Conservation (phyloP, 2,329 filamentous ascomycete species). For the Trichoderma guizhouense region DNA sequence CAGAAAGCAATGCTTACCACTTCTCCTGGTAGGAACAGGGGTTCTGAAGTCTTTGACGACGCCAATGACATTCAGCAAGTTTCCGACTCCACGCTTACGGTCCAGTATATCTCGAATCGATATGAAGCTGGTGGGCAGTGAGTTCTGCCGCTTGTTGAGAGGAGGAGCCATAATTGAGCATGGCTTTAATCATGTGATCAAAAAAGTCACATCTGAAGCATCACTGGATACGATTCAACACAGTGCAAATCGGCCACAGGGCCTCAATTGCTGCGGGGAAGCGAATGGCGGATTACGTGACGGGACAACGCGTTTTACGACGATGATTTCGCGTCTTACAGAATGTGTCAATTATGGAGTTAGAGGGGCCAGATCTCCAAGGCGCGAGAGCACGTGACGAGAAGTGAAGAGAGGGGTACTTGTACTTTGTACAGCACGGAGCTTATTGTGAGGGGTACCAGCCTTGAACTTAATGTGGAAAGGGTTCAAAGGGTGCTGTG, state of each 20-base stretch:
- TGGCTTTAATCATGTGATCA: conserved; percentile 4
- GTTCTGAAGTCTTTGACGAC: conserved; percentile 63
- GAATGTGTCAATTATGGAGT: background rate
- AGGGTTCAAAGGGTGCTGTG: background rate
- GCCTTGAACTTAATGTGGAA: background rate
- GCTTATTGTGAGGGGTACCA: background rate
- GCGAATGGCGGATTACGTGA: background rate
- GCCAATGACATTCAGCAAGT: conserved; percentile 61
- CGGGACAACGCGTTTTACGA: conserved; percentile 5
- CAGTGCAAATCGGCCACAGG: background rate
- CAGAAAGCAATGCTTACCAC: conserved; percentile 39
- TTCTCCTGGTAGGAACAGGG: conserved; percentile 48
- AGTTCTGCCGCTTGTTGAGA: background rate
- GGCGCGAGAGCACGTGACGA: conserved; percentile 14
- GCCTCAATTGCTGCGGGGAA: background rate
- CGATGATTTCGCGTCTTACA: background rate
- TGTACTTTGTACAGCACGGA: background rate
- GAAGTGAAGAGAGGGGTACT: background rate
- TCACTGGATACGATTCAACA: background rate
- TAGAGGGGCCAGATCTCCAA: background rate
- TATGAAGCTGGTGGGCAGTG: conserved; percentile 26
- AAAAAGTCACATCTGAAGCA: background rate
- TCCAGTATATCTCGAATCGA: conserved; percentile 44
- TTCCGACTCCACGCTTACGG: conserved; percentile 28
- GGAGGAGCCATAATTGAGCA: conserved; percentile 11